Conservation (phyloP, 257 asterid genomes). For the Salvia miltiorrhiza region DNA sequence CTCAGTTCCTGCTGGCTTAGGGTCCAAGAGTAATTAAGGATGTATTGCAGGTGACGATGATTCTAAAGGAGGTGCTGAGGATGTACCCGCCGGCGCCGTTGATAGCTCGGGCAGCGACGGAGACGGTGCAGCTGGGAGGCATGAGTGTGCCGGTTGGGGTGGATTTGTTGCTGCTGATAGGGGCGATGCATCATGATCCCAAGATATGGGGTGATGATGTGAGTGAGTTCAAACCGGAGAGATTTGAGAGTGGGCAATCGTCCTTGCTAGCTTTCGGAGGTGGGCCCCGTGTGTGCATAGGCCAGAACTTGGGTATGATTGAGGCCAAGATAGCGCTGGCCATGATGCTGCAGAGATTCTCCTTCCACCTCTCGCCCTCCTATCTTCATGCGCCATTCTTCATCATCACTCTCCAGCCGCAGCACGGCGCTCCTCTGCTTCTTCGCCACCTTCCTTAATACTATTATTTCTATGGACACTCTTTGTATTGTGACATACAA, state of each 20-base stretch:
- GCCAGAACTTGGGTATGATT: constrained; percentile 38
- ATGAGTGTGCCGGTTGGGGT: constrained; percentile 34
- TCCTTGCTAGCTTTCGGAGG: constrained; percentile 34
- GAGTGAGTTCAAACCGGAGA: constrained; percentile 45
- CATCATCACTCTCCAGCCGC: constrained; percentile 46
- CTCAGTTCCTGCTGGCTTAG: no score
- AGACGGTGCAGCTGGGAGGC: constrained; percentile 24
- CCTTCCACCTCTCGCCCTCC: constrained; percentile 35
- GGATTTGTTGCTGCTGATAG: constrained; percentile 29
- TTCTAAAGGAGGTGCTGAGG: constrained; percentile 36
- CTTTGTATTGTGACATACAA: no score
- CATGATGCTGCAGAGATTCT: constrained; percentile 32
- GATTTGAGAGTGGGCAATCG: constrained; percentile 35
- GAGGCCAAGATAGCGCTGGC: constrained; percentile 32
- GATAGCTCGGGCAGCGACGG: constrained; percentile 17
- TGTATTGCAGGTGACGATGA: constrained; percentile 35
- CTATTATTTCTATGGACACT: no score
- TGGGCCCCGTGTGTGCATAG: constrained; percentile 45
- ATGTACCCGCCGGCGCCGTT: constrained; percentile 35
- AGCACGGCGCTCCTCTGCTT: constrained; percentile 35
- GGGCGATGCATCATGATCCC: constrained; percentile 35
- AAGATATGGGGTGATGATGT: constrained; percentile 37
- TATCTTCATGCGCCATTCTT: constrained; percentile 44
- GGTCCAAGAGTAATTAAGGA: no score
- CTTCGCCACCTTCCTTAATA: no score